Evolutionary conservation across 306 rosid species (phyloP).

Genomic region (Glycine latifolia): DNA sequence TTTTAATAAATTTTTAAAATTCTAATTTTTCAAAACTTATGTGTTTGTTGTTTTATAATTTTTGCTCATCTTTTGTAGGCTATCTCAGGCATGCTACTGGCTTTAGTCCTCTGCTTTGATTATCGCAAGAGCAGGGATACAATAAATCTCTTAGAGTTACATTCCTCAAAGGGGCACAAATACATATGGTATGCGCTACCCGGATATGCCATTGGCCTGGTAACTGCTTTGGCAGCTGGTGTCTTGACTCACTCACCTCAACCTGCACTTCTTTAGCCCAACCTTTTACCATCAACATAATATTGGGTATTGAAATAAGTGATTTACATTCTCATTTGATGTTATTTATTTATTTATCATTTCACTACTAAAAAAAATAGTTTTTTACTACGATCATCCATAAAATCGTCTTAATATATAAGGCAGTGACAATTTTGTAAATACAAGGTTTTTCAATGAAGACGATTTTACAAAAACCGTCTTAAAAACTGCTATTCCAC

Average conservation of each 20-base stretch:
- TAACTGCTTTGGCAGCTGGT: constrained; percentile 92
- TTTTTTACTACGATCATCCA: too few species aligned
- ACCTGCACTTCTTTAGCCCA: constrained; percentile 96
- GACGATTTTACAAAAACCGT: too few species aligned
- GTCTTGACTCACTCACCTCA: constrained; percentile 93
- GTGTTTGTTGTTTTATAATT: not conserved
- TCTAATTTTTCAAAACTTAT: not conserved
- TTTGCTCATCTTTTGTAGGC: constrained; percentile 63
- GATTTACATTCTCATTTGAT: too few species aligned
- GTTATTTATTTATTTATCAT: too few species aligned
- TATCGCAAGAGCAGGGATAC: constrained; percentile 79
- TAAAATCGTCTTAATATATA: too few species aligned
- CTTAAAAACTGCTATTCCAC: too few species aligned
- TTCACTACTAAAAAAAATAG: too few species aligned
- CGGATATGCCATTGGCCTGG: constrained; percentile 93
- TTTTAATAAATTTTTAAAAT: not conserved
- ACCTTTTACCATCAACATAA: too few species aligned
- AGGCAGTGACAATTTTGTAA: too few species aligned
- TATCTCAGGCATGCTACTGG: constrained; percentile 95
- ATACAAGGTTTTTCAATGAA: too few species aligned
- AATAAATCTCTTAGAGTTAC: constrained; percentile 70
- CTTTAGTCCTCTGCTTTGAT: constrained; percentile 92
- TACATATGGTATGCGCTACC: constrained; percentile 98
- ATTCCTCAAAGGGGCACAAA: constrained; percentile 91
- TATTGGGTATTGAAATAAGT: too few species aligned